A percentile compares a stretch with the other conserved stretches of the same genome.
Conservation (phyloP, 768 basidiomycete genomes). For the Lentinula edodes region DNA sequence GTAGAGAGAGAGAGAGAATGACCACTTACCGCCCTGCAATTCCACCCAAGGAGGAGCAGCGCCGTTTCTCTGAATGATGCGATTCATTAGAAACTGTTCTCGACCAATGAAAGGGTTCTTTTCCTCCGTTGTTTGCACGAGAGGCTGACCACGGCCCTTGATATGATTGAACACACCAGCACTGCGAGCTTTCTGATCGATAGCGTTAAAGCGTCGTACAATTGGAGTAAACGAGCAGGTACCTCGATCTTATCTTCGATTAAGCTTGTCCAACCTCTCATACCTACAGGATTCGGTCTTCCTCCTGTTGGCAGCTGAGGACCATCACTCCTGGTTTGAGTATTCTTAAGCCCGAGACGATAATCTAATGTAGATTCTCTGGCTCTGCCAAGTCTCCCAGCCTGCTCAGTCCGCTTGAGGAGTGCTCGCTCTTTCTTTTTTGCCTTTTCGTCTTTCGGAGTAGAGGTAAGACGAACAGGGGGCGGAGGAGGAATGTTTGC, state of each 20-base stretch:
- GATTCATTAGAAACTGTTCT: constrained; percentile 82
- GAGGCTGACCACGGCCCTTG: constrained; percentile 53
- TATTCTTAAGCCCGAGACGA: constrained; percentile 29
- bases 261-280: constrained; percentile 73
- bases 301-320: constrained; percentile 10
- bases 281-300: constrained; percentile 48
- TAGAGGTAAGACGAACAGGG: constrained; percentile 11
- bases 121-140: constrained; percentile 32
- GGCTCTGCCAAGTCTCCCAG: constrained; percentile 55
- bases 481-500: constrained; percentile 36
- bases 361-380: constrained; percentile 76
- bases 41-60: constrained; percentile 86
- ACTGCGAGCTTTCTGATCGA: constrained; percentile 50
- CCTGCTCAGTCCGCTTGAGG: constrained; percentile 45
- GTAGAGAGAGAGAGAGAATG: not conserved
- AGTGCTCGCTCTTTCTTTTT: constrained; percentile 42
- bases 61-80: constrained; percentile 78
- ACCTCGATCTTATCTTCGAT: constrained; percentile 83
- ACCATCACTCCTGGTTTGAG: constrained; percentile 24
- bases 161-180: constrained; percentile 70
- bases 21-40: constrained; percentile 55
- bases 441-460: constrained; percentile 29
- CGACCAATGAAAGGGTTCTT: constrained; percentile 57
- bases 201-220: not conserved
- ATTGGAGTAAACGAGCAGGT: constrained; percentile 9